Evolutionary conservation across 2,329 filamentous ascomycete species (phyloP), one percentile per base, ranked within the genome.

Genomic region (Penicillium thymicola): DNA sequence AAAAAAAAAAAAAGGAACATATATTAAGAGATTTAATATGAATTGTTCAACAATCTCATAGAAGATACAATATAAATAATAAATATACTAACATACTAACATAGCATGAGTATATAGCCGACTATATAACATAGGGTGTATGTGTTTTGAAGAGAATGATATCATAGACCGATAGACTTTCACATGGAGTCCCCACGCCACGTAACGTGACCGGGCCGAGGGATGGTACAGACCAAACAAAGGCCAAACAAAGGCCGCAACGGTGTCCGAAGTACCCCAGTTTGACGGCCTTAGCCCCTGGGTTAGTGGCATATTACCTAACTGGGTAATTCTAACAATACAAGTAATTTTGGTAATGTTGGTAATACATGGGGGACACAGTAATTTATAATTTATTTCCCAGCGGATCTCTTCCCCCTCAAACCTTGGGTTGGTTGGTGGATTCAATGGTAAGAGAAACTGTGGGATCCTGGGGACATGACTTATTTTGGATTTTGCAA

Each of bases 171-270:
- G 8, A 25, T 43, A 18, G 9, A 16, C 41, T 44, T 46, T 47
- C 30, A 45, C 36, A 41, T 51, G 48, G 21, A 36, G 21, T 4
- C 11, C 18, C 38, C 9, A 23, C 27, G 23, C n/a, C 28, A 46
- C 8, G 53, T 57, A 62, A 59, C 56, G 53, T 62, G 56, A 62
- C 61, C 63, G 63, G 63, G 58, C 62, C 62, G 61, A 65, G 41
- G 37, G 37, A 44, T 30, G 30, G 40, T 45, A 36, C 27, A 25
- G 43, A 28, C 8, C 21, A 25, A 41, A 14, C 7, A 45, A 21
- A 7, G 14, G 27, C 21, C 27, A 21, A 23, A 41, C 13, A 46
- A 30, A 7, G n/a, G 27, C 18, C 21, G 34, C 4, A 16, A 37
- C 51, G 47, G 44, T n/a, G 13, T 41, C 13, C 18, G 51, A 42